phyloP scores from a whole-genome alignment of 169 alveolate genomes.

The Plasmodium ovale region DNA sequence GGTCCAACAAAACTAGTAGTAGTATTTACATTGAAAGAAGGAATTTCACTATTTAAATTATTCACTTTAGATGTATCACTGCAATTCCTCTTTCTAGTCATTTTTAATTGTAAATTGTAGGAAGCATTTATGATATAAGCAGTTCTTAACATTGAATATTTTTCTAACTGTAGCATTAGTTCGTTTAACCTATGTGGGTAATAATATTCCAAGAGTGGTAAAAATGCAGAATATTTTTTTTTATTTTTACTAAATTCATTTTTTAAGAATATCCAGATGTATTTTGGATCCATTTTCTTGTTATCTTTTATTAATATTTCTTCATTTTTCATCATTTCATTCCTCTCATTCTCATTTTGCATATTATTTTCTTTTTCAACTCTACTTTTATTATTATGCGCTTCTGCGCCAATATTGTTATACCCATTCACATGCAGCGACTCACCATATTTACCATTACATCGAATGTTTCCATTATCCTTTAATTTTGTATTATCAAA shows the following conservation, averaged over 20 bases:
- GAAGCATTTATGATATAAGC: slow-evolving; percentile 25
- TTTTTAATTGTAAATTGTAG: slow-evolving; percentile 5
- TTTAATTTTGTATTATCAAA: not conserved
- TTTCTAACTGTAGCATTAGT: slow-evolving; percentile 33
- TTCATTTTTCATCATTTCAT: slow-evolving; percentile 16
- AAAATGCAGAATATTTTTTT: slow-evolving; percentile 25
- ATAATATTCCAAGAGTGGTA: slow-evolving; percentile 35
- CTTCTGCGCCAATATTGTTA: not conserved
- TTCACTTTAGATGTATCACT: not conserved
- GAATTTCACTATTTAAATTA: not conserved
- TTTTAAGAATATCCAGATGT: slow-evolving; percentile 47
- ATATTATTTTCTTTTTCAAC: not conserved
- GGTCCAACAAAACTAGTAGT: too few species aligned
- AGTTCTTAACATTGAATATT: slow-evolving; percentile 13
- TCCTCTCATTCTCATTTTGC: not conserved
- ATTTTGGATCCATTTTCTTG: slow-evolving; percentile 29
- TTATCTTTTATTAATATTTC: not conserved
- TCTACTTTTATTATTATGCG: not conserved
- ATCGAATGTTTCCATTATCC: not conserved
- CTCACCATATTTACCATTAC: not conserved
- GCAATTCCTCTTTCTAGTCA: not conserved
- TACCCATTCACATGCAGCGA: not conserved
- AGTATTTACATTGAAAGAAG: not conserved
- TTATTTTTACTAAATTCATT: slow-evolving; percentile 58
- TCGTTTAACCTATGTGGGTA: slow-evolving; percentile 49